Base-by-base conservation (phyloP, 2,329 filamentous ascomycete species). In the Fusarium austroafricanum region DNA sequence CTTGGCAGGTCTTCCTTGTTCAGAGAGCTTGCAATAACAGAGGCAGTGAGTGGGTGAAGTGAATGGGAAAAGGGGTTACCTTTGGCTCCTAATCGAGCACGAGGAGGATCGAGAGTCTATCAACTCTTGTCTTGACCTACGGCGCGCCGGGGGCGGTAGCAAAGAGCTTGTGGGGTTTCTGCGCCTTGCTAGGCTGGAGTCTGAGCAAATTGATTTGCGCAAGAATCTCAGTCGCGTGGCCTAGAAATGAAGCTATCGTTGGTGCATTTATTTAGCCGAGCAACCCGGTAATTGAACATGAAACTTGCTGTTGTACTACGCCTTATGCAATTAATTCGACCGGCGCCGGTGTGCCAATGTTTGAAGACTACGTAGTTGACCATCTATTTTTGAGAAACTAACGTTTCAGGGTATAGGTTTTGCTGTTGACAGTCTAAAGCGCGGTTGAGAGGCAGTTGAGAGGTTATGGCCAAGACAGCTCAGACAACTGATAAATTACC, bases 261-360 rank as follows among this genome's bases (percentile, higher is more conserved):
- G 26, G 26, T 58, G 55, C 40, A 39, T 23, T 43, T 42, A 33
- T 58, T 62, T 62, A 62, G 57, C 57, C 47, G 59, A 29, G 20
- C 26, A 26, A 26, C 26, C 12, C 20, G 20, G 17, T 61, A 61
- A 38, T n/a, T 33, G 21, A 31, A 37, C n/a, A 43, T 28, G 21
- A 49, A 15, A 28, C 38, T 61, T 61, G 42, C 10, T 21, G 21
- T 15, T 21, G 21, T 15, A 44, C 55, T 18, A 29, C 18, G 44
- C 31, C 42, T 28, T 37, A 31, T 42, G 43, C 35, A 18, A 58
- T 60, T 49, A 37, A 33, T 44, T 60, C 28, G 50, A 20, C 20
- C 14, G n/a, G 14, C 26, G 20, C 20, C 21, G 47, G 35, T 51
- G 35, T n/a, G 29, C 33, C 40, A 26, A 42, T 43, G 50, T 53